Percentiles rank a stretch among this genome's conserved stretches.
phyloP scores from a whole-genome alignment of 805 yeast genomes.

The Suhomyces pyralidae region DNA sequence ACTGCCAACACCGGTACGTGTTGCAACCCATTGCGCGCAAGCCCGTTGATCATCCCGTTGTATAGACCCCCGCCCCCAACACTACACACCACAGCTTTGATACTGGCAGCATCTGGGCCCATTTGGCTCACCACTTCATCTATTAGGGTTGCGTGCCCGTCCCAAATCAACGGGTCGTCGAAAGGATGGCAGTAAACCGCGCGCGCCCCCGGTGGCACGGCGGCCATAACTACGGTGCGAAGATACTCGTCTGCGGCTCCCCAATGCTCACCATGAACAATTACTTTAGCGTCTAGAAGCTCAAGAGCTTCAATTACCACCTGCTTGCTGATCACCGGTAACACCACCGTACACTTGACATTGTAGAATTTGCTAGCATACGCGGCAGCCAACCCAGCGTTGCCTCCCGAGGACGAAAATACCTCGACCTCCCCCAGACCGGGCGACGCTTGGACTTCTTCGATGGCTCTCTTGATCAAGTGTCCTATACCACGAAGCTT shows the following conservation, averaged over 20 bases:
- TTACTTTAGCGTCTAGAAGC: conserved; percentile 21
- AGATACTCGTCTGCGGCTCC: conserved; percentile 31
- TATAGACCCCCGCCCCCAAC: conserved; percentile 38
- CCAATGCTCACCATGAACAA: conserved; percentile 27
- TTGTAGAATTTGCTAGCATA: conserved; percentile 19
- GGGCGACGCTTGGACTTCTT: not conserved
- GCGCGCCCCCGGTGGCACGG: conserved; percentile 9
- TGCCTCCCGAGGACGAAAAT: conserved; percentile 33
- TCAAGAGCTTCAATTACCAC: conserved; percentile 18
- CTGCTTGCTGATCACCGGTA: conserved; percentile 20
- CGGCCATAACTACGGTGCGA: conserved; percentile 13
- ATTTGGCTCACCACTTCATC: conserved; percentile 23
- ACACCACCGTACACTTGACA: conserved; percentile 28
- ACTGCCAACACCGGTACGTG: conserved; percentile 25
- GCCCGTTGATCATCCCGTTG: conserved; percentile 27
- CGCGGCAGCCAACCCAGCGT: conserved; percentile 37
- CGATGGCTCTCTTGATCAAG: conserved; percentile 4
- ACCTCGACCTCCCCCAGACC: conserved; percentile 16
- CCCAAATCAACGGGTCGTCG: conserved; percentile 28
- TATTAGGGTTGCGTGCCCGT: conserved; percentile 27
- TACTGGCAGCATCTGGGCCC: conserved; percentile 9
- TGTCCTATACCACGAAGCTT: conserved; percentile 13
- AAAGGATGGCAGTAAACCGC: conserved; percentile 34
- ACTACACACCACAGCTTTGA: conserved; percentile 29
- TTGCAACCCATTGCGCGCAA: conserved; percentile 13